Evolutionary conservation across 208 protist genomes (phyloP).

Genomic region (Vickermania ingenoplastis): DNA sequence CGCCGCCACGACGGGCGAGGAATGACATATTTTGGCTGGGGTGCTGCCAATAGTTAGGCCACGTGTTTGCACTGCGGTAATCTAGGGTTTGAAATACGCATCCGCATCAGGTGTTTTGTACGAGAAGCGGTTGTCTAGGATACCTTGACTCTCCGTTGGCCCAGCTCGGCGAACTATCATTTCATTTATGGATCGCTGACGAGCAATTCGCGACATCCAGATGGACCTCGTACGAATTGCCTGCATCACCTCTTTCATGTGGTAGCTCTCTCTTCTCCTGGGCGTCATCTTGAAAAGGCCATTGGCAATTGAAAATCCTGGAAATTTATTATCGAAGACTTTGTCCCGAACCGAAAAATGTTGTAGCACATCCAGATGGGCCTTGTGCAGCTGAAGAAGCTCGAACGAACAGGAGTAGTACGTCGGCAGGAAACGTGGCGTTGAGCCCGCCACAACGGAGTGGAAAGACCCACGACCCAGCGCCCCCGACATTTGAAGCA

Average conservation of each 20-base stretch:
- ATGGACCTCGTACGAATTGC: constrained; percentile 72
- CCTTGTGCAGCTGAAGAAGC: constrained; percentile 68
- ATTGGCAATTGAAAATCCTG: constrained; percentile 57
- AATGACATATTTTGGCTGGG: constrained; percentile 64
- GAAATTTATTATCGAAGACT: constrained; percentile 89
- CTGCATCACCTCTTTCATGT: constrained; percentile 69
- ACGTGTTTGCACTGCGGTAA: constrained; percentile 58
- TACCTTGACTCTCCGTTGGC: constrained; percentile 14
- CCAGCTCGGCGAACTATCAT: constrained; percentile 29
- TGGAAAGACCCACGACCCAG: constrained; percentile 76
- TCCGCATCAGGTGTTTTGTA: constrained; percentile 60
- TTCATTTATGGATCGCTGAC: constrained; percentile 73
- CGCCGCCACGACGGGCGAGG: constrained; percentile 67
- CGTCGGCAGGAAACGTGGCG: constrained; percentile 29
- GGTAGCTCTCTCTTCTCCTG: constrained; percentile 57
- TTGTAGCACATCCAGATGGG: constrained; percentile 57
- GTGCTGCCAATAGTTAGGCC: constrained; percentile 88
- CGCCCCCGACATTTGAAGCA: constrained; percentile 60
- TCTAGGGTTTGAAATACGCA: constrained; percentile 66
- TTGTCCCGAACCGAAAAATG: constrained; percentile 77
- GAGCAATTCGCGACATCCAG: constrained; percentile 71
- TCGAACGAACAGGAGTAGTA: constrained; percentile 74
- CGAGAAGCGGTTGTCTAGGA: constrained; percentile 39
- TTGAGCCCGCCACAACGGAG: constrained; percentile 64
- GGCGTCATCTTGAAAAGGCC: constrained; percentile 85